Percentiles rank a stretch among this genome's conserved stretches.
These are phyloP conservation scores for Przewalskia tangutica DNA, from an alignment of 257 asterid genomes.

Conservation along the genomic window DNA sequence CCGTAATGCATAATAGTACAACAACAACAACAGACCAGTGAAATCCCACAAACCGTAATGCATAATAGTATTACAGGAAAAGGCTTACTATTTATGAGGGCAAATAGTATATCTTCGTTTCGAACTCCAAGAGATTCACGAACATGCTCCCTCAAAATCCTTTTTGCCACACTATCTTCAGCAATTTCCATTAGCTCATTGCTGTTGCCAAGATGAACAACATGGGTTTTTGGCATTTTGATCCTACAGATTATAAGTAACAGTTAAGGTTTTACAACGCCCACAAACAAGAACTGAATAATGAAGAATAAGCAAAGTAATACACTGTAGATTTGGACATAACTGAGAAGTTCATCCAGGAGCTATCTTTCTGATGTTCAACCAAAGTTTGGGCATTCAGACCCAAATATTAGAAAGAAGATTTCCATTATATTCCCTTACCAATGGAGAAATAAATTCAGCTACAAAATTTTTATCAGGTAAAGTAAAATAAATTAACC, in stretches of 20 bases:
- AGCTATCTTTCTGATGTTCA: not conserved
- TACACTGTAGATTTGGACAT: not conserved
- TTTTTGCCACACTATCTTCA: constrained; percentile 66
- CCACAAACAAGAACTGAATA: not conserved
- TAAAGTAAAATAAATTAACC: not conserved
- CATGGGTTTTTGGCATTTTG: constrained; percentile 89
- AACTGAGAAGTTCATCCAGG: not conserved
- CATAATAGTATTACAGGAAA: not conserved
- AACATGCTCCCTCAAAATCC: constrained; percentile 76
- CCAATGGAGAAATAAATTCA: not conserved
- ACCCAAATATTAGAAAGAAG: not conserved
- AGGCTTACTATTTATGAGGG: constrained; percentile 79
- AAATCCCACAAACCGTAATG: too few species aligned
- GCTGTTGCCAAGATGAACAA: constrained; percentile 97
- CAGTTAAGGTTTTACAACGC: constrained; percentile 1
- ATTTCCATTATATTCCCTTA: not conserved
- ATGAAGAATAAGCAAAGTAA: constrained; percentile 10
- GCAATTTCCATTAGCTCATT: constrained; percentile 86
- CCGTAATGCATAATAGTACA: not conserved
- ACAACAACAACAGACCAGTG: too few species aligned
- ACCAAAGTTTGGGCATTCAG: not conserved
- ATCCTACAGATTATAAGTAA: constrained; percentile 45
- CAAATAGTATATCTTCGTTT: constrained; percentile 71
- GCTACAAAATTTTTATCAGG: not conserved
- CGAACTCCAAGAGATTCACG: constrained; percentile 86